Evolutionary conservation across 2,329 filamentous ascomycete genomes (phyloP).

Genomic region (Aspergillus bombycis): DNA sequence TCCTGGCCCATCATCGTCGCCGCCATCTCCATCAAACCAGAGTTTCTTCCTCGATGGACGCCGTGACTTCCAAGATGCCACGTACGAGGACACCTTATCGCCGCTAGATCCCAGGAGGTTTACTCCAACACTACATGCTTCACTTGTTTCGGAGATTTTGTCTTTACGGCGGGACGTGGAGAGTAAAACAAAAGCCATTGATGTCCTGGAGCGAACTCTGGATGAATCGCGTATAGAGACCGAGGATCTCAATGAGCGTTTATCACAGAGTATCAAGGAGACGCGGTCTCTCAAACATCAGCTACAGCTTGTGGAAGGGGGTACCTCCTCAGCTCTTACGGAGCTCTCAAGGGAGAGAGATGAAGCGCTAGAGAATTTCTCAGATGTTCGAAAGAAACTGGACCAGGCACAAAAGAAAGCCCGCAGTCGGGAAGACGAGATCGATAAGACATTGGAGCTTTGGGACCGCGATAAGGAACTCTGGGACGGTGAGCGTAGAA

Average conservation of each 20-base stretch:
- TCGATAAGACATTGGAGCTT: constrained; percentile 72
- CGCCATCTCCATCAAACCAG: constrained; percentile 59
- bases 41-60: constrained; percentile 41
- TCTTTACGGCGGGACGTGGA: constrained; percentile 86
- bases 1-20: constrained; percentile 52
- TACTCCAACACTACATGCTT: constrained; percentile 92
- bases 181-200: constrained; percentile 83
- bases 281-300: constrained; percentile 80
- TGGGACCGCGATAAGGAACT: constrained; percentile 83
- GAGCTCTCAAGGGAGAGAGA: constrained; percentile 86
- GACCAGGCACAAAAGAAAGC: constrained; percentile 78
- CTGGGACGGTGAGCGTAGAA: constrained; percentile 83
- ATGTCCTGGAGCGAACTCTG: constrained; percentile 76
- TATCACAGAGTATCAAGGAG: constrained; percentile 72
- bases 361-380: constrained; percentile 71
- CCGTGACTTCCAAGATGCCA: constrained; percentile 39
- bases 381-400: constrained; percentile 75
- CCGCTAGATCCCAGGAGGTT: constrained; percentile 88
- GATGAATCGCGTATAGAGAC: constrained; percentile 73
- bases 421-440: constrained; percentile 80
- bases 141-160: constrained; percentile 91
- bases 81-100: constrained; percentile 67
- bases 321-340: constrained; percentile 80
- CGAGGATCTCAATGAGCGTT: constrained; percentile 66
- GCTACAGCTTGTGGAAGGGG: constrained; percentile 82